Conservation (phyloP, 208 protist genomes). For the Acanthamoeba polyphaga region DNA sequence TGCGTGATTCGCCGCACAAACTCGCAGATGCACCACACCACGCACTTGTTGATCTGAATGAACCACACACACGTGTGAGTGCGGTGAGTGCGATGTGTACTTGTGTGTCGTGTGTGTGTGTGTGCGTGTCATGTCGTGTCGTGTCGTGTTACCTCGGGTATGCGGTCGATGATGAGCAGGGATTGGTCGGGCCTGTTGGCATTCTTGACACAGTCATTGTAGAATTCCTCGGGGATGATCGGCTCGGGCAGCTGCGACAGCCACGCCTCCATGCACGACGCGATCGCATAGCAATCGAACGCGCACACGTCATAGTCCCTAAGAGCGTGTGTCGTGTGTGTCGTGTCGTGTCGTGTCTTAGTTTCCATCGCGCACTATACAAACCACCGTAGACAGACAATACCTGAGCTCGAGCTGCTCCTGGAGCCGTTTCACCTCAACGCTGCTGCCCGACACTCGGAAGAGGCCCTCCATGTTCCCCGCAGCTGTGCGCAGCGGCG, state of each 20-base stretch:
- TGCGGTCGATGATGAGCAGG: slow-evolving; percentile 30
- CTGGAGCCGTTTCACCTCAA: background rate
- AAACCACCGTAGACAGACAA: too few relatives aligned
- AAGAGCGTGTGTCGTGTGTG: background rate
- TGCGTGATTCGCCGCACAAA: slow-evolving; percentile 1
- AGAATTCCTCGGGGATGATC: background rate
- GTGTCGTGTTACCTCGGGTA: background rate
- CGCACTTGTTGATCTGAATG: slow-evolving; percentile 24
- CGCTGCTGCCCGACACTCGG: background rate
- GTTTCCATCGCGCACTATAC: too few relatives aligned
- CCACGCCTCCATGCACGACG: slow-evolving; percentile 33
- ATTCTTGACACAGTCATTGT: slow-evolving; percentile 1
- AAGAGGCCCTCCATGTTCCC: background rate
- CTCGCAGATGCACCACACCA: slow-evolving; percentile 8
- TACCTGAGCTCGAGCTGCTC: background rate
- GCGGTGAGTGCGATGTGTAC: background rate
- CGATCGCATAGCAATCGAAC: slow-evolving; percentile 7
- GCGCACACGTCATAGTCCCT: slow-evolving; percentile 26
- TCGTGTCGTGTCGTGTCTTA: background rate
- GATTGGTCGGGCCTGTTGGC: slow-evolving; percentile 9
- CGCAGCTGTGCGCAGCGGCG: background rate
- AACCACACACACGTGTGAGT: background rate
- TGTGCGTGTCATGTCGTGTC: too few relatives aligned
- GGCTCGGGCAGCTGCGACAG: background rate
- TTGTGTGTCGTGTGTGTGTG: too few relatives aligned